Percentiles rank a stretch among this genome's conserved stretches.
These are phyloP conservation scores for Spinacia oleracea DNA, from an alignment of 179 eudicot genomes.

Conservation along the genomic window DNA sequence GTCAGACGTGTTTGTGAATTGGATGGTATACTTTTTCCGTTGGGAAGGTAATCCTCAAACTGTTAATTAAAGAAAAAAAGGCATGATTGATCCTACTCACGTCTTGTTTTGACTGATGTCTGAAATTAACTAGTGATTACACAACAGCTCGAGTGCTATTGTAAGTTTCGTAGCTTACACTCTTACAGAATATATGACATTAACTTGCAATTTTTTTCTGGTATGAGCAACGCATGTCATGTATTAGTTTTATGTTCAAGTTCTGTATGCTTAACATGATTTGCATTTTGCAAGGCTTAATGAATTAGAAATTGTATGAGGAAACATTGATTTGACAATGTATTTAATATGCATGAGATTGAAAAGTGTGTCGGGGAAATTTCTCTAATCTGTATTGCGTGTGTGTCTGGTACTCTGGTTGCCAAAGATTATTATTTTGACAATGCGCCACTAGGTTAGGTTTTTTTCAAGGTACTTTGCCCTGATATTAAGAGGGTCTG, in stretches of 20 bases:
- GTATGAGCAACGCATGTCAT: too few relatives aligned
- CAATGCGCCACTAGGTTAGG: not conserved
- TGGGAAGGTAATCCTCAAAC: not conserved
- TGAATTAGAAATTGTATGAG: too few relatives aligned
- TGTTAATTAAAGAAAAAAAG: not conserved
- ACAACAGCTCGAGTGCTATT: too few relatives aligned
- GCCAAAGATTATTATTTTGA: too few relatives aligned
- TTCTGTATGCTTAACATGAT: not conserved
- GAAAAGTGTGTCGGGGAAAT: too few relatives aligned
- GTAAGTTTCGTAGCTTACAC: not conserved
- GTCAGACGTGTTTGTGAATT: not conserved
- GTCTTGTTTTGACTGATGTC: not conserved
- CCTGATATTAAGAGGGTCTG: not conserved
- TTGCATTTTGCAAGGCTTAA: too few relatives aligned
- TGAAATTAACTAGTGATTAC: not conserved
- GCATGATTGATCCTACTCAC: not conserved
- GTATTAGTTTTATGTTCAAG: not conserved
- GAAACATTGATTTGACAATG: too few relatives aligned
- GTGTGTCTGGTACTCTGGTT: too few relatives aligned
- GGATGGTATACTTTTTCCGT: not conserved
- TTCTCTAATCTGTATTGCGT: too few relatives aligned
- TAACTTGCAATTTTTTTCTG: not conserved
- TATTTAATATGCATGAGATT: too few relatives aligned
- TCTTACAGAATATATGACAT: not conserved
- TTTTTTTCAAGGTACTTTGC: not conserved